Conservation (phyloP, 257 asterid genomes). For the Primulina huaijiensis region DNA sequence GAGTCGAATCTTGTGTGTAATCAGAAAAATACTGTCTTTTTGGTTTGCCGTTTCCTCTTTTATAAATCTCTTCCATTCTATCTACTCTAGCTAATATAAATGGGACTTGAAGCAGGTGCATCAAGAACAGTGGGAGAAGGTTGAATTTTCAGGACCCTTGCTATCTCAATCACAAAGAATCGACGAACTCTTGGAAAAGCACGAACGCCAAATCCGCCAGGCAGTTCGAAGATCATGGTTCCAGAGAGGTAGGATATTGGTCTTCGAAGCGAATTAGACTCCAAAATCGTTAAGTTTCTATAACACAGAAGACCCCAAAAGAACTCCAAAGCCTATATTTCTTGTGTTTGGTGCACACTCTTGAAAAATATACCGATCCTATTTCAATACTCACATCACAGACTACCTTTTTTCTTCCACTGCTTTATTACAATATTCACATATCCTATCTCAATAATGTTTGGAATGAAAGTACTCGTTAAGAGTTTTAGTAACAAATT, state of each 20-base stretch:
- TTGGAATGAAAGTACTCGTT: not conserved
- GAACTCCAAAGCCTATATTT: no score
- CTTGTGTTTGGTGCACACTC: no score
- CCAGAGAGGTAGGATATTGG: conserved; percentile 62
- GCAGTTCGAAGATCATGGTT: conserved; percentile 90
- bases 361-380: no score
- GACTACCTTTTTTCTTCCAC: not conserved
- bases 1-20: not conserved
- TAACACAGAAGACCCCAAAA: not conserved
- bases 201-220: conserved; percentile 91
- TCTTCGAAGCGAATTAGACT: conserved; percentile 4
- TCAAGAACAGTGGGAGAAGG: conserved; percentile 81
- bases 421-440: not conserved
- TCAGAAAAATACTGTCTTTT: not conserved
- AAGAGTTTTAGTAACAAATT: conserved; percentile 2
- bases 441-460: not conserved
- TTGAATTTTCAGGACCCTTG: conserved; percentile 94
- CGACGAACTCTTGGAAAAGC: conserved; percentile 76
- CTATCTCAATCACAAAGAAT: conserved; percentile 70
- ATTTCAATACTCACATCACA: no score
- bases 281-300: not conserved
- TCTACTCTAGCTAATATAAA: conserved; percentile 19
- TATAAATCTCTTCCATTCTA: conserved; percentile 14
- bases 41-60: not conserved
- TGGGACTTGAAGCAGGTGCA: conserved; percentile 51